phyloP scores from a whole-genome alignment of 768 basidiomycete genomes.

The Panaeolus papilionaceus region DNA sequence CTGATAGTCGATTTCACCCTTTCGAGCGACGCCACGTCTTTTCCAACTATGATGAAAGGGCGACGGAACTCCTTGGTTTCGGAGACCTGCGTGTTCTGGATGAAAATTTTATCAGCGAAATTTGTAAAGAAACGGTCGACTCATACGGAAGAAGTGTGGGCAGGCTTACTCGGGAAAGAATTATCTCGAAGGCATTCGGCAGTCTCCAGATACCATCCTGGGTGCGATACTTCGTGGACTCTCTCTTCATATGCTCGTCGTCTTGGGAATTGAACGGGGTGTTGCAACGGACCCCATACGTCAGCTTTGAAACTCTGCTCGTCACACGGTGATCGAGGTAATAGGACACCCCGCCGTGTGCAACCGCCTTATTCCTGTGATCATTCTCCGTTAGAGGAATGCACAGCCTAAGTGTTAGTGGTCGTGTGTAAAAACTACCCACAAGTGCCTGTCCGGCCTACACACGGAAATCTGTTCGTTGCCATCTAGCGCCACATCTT shows the following conservation, averaged over 20 bases:
- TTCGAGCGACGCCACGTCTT: slow-evolving; percentile 10
- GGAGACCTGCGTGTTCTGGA: slow-evolving; percentile 30
- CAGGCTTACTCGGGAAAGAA: background rate
- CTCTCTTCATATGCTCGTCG: slow-evolving; percentile 13
- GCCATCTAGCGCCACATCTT: slow-evolving; percentile 1
- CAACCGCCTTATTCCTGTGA: slow-evolving; percentile 20
- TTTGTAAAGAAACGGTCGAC: background rate
- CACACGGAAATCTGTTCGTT: slow-evolving; percentile 40
- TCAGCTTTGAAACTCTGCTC: slow-evolving; percentile 16
- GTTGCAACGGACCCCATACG: slow-evolving; percentile 20
- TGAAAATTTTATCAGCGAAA: background rate
- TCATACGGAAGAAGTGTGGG: background rate
- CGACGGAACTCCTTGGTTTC: slow-evolving; percentile 30
- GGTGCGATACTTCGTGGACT: slow-evolving; percentile 8
- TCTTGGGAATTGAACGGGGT: slow-evolving; percentile 9
- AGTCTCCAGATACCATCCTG: slow-evolving; percentile 15
- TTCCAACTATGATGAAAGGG: slow-evolving; percentile 22
- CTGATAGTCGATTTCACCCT: slow-evolving; percentile 19
- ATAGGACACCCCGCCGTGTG: slow-evolving; percentile 20
- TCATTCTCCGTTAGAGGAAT: background rate
- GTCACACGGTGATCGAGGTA: slow-evolving; percentile 20
- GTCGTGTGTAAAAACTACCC: slow-evolving; percentile 26
- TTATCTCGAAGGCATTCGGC: slow-evolving; percentile 12
- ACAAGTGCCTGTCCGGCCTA: slow-evolving; percentile 55
- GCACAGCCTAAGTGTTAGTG: background rate